These are phyloP conservation scores for Debaryomyces sp. DNA, from an alignment of 1,139 yeast genomes.

Conservation along the genomic window DNA sequence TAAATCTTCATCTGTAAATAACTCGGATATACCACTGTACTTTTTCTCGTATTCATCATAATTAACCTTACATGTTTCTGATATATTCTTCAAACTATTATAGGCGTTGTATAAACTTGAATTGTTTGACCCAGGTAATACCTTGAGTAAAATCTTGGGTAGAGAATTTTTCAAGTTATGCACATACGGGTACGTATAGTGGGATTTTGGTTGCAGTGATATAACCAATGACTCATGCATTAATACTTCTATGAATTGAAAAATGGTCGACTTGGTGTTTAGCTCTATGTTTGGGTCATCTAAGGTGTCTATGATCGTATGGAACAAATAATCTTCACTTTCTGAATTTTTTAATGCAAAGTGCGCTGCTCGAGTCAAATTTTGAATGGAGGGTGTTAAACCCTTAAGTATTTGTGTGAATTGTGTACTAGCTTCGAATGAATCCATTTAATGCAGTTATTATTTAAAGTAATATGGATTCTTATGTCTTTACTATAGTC, in stretches of 20 bases:
- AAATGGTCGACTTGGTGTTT: conserved; percentile 64
- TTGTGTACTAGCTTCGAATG: conserved; percentile 75
- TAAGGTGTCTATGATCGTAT: conserved; percentile 71
- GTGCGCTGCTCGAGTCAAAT: conserved; percentile 56
- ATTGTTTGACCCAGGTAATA: conserved; percentile 52
- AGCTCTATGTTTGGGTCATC: conserved; percentile 50
- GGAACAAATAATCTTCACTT: conserved; percentile 70
- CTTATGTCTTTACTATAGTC: neutral
- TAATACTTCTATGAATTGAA: conserved; percentile 69
- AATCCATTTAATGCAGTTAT: conserved; percentile 54
- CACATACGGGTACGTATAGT: conserved; percentile 49
- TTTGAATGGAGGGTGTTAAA: conserved; percentile 64
- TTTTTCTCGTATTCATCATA: conserved; percentile 25
- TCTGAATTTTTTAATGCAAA: conserved; percentile 63
- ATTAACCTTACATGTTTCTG: conserved; percentile 37
- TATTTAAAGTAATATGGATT: neutral
- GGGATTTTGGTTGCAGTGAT: conserved; percentile 35
- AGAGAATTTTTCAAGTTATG: conserved; percentile 41
- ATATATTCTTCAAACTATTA: conserved; percentile 40
- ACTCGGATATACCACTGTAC: conserved; percentile 28
- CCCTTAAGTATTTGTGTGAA: conserved; percentile 62
- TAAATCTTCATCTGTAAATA: conserved; percentile 38
- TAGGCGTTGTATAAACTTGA: conserved; percentile 53
- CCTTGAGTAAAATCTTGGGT: conserved; percentile 51
- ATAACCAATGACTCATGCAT: conserved; percentile 39